Evolutionary conservation across 1,284 basidiomycete species (phyloP), one percentile per base, ranked within the genome.

Genomic region (Psilocybe mexicana): DNA sequence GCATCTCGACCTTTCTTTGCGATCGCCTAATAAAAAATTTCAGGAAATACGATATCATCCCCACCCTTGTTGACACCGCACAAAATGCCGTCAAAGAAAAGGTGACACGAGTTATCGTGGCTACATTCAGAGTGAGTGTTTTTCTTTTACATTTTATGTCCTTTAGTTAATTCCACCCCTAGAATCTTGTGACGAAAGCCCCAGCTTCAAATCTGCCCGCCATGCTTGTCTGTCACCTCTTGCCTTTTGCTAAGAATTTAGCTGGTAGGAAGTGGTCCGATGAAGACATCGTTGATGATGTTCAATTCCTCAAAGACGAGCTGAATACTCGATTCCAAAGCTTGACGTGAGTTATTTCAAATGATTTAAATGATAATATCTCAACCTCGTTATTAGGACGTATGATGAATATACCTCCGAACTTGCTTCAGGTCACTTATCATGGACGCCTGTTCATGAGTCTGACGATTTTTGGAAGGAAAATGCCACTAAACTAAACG

Each of bases 381-480:
- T 52, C 10, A 11, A 18, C 18, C 43, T 55, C 46, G 12, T 35
- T 23, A 28, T 25, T 65, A 95, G 93, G 55, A 98, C 94, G 0
- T 98, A 92, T 72, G 97, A 98, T 71, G 95, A 98, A 74, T 99
- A 98, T 71, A 85, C 84, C 6, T 94, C 94, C 0, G 96, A 99
- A 72, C 78, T 99, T 18, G 79, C 87, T 28, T 94, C 92, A 1
- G 96, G 96, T 1, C 93, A 94, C 70, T 77, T 99, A 11, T 91
- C 93, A 3, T 98, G 95, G 93, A 90, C 94, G 5, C 96, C 96
- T 4, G 92, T 94, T 18, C 97, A 99, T 70, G 92, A 95, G 69
- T 93, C 92, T 6, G 96, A 98, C 58, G 87, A 94, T 52, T 99
- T 99, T 76, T 99, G 96, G 96, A 93, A 92, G 69, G 94, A 96